These are phyloP conservation scores for Piedraia hortae DNA, from an alignment of 2,329 filamentous ascomycete species.

Conservation along the genomic window DNA sequence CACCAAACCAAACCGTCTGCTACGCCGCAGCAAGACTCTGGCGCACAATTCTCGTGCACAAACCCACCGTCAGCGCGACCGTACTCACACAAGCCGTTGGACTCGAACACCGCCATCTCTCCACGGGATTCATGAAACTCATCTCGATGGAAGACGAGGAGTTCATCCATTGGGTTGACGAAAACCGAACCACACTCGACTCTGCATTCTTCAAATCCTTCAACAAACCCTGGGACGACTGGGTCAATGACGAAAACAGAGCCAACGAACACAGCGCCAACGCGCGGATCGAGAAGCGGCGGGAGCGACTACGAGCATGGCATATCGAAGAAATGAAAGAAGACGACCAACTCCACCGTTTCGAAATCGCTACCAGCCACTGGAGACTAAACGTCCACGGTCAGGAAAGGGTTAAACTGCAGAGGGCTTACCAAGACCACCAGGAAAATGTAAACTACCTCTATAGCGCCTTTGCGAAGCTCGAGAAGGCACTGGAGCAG, in stretches of 20 bases:
- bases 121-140: constrained; percentile 53
- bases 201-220: constrained; percentile 56
- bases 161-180: constrained; percentile 70
- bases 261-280: constrained; percentile 51
- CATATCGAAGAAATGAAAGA: constrained; percentile 36
- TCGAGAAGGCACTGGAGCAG: constrained; percentile 50
- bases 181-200: constrained; percentile 53
- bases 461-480: constrained; percentile 44
- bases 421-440: constrained; percentile 69
- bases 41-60: constrained; percentile 82
- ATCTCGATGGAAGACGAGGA: constrained; percentile 71
- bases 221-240: constrained; percentile 66
- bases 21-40: constrained; percentile 58
- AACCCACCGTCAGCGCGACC: constrained; percentile 50
- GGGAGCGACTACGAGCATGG: constrained; percentile 63
- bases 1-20: constrained; percentile 37
- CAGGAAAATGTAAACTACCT: constrained; percentile 69
- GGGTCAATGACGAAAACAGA: constrained; percentile 56
- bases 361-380: constrained; percentile 61
- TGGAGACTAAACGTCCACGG: constrained; percentile 93
- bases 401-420: constrained; percentile 75
- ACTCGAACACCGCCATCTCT: constrained; percentile 42
- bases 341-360: constrained; percentile 49
- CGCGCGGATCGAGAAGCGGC: constrained; percentile 41
- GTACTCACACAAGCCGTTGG: constrained; percentile 47